These are phyloP conservation scores for Chaetomiaceae sp. DNA, from an alignment of 2,329 filamentous ascomycete genomes.

Conservation along the genomic window DNA sequence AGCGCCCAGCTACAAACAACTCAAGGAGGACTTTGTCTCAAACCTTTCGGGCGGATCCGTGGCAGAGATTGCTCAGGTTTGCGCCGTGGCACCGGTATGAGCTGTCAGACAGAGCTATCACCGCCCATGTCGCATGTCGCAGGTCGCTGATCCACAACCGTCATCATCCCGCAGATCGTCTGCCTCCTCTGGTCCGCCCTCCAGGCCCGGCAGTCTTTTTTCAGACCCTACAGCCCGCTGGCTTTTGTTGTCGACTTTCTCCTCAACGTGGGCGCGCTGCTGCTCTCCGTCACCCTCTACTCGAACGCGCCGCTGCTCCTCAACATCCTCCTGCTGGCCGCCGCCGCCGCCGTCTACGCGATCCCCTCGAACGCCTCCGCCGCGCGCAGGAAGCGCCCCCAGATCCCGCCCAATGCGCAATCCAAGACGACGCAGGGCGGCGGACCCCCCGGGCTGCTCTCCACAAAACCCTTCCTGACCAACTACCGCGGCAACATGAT, in stretches of 20 bases:
- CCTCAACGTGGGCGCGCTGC: constrained; percentile 74
- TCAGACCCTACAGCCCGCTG: constrained; percentile 65
- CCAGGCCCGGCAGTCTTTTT: constrained; percentile 78
- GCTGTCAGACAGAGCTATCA: constrained; percentile 3
- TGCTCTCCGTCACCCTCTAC: constrained; percentile 85
- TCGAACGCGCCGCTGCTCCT: constrained; percentile 69
- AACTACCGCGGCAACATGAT: constrained; percentile 90
- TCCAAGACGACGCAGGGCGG: constrained; percentile 31
- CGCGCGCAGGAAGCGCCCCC: constrained; percentile 44
- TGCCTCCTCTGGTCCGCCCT: constrained; percentile 84
- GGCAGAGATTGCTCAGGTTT: constrained; percentile 81
- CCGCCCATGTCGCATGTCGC: no score
- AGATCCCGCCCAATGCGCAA: constrained; percentile 41
- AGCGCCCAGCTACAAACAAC: constrained; percentile 69
- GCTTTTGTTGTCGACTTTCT: constrained; percentile 76
- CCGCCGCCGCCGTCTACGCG: constrained; percentile 59
- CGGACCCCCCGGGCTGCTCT: constrained; percentile 53
- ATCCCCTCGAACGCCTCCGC: constrained; percentile 41
- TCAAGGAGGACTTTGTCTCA: constrained; percentile 95
- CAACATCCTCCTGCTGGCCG: constrained; percentile 66
- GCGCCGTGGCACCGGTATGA: constrained; percentile 76
- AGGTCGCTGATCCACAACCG: constrained; percentile 15
- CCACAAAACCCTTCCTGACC: constrained; percentile 87
- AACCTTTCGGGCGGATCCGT: constrained; percentile 80
- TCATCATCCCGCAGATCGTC: constrained; percentile 58